Conservation (phyloP, 495 filamentous ascomycete genomes). For the Penicillium simplicissimum region DNA sequence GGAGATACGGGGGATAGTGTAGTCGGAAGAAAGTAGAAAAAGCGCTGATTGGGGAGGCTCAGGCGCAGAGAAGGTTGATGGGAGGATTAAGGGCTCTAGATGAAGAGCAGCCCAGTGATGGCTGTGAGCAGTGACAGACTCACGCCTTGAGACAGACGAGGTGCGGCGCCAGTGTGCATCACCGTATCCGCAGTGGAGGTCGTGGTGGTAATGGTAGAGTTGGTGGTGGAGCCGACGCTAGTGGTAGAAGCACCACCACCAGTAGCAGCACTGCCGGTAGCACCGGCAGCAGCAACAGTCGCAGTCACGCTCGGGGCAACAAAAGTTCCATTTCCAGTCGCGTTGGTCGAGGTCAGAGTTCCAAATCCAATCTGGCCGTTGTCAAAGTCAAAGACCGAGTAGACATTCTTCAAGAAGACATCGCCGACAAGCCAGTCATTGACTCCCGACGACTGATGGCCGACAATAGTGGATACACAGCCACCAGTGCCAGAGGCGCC, state of each 20-base stretch:
- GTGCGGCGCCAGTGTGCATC: slow-evolving; percentile 14
- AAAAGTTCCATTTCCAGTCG: slow-evolving; percentile 21
- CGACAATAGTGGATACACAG: slow-evolving; percentile 67
- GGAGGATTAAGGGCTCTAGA: slow-evolving; percentile 1
- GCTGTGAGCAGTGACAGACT: slow-evolving; percentile 17
- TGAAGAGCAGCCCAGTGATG: slow-evolving; percentile 13
- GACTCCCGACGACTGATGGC: slow-evolving; percentile 46
- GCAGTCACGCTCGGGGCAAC: slow-evolving; percentile 13
- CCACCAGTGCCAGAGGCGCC: slow-evolving; percentile 42
- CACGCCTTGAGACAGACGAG: slow-evolving; percentile 12
- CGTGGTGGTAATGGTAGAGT: background rate
- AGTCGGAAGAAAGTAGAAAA: background rate
- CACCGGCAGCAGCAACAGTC: slow-evolving; percentile 12
- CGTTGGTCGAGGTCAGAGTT: slow-evolving; percentile 16
- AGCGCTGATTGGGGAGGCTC: background rate
- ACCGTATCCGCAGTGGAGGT: slow-evolving; percentile 7
- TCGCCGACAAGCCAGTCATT: slow-evolving; percentile 77
- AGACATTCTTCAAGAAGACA: slow-evolving; percentile 88
- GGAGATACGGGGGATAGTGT: background rate
- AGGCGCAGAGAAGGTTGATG: background rate
- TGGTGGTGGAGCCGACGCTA: slow-evolving; percentile 4
- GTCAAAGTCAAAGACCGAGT: slow-evolving; percentile 76
- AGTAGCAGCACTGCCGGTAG: slow-evolving; percentile 6
- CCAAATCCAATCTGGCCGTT: slow-evolving; percentile 45
- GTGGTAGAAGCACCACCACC: slow-evolving; percentile 9